Evolutionary conservation across 352 stramenopile genomes (phyloP), one percentile per base, ranked within the genome.

Genomic region (Phytophthora pistaciae): DNA sequence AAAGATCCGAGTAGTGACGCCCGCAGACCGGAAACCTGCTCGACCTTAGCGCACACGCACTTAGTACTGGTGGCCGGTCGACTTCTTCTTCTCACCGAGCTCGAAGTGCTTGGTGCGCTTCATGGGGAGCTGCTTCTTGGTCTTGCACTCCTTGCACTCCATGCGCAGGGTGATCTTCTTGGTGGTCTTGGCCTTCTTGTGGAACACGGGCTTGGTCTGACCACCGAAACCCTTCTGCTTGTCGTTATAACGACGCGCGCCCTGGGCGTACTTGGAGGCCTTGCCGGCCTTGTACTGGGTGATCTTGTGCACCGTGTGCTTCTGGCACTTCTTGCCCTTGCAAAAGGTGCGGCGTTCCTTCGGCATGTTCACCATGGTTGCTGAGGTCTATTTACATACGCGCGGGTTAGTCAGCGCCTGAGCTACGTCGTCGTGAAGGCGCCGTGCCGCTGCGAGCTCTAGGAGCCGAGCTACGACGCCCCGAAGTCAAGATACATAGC

Each of bases 91-190:
- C 83, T 99, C 97, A 83, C 98, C 98, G 48, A 99, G 85, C 93
- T 99, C 98, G 78, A 99, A 99, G 88, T 99, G 97, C 97, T 99
- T 99, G 82, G 96, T 99, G 80, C 98, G 94, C 93, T 99, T 99
- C 76, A 99, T 92, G 70, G 92, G 95, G 62, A 99, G 86, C 89
- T 99, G 98, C 92, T 99, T 99, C 92, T 99, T 99, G 68, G 90
- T 93, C 96, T 99, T 99, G 94, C 98, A 99, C 76, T 99, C 97
- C 96, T 99, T 99, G 91, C 98, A 99, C 88, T 99, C 98, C 78
- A 99, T 94, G 79, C 98, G 94, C 52, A 99, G 90, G 38, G 97
- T 97, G 75, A 98, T 93, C 84, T 97, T 98, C 90, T 98, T 98
- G 77, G 94, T 98, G 64, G 98, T 99, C 95, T 99, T 99, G 25